Conservation (phyloP, 176 grass and related monocot species). For the Eragrostis nindensis region DNA sequence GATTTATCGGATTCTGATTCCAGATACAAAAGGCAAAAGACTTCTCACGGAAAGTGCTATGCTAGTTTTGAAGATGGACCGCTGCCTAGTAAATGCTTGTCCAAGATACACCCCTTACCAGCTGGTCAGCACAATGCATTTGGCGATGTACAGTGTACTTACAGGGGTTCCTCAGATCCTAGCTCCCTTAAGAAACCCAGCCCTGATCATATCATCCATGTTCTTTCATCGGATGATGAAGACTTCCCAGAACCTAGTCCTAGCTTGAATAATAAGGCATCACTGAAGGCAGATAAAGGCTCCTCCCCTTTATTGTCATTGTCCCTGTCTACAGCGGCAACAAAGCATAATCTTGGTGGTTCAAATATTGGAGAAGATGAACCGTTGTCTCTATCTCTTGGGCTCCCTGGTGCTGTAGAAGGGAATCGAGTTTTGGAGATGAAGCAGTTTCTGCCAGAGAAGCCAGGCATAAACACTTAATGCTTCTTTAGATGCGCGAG, state of each 20-base stretch:
- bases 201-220: conserved; percentile 50
- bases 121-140: conserved; percentile 37
- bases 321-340: conserved; percentile 37
- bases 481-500: conserved; percentile 54
- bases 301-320: conserved; percentile 52
- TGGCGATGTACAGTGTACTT: conserved; percentile 16
- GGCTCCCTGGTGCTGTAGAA: conserved; percentile 40
- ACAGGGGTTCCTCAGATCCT: conserved; percentile 21
- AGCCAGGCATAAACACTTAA: conserved; percentile 66
- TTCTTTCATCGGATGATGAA: conserved; percentile 69
- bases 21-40: conserved; percentile 54
- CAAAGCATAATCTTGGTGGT: conserved; percentile 35
- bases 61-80: conserved; percentile 41
- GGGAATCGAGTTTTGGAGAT: conserved; percentile 45
- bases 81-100: conserved; percentile 33
- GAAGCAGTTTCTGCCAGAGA: conserved; percentile 83
- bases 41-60: conserved; percentile 31
- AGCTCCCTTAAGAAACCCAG: conserved; percentile 24
- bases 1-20: conserved; percentile 30
- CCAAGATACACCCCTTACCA: conserved; percentile 64
- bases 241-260: conserved; percentile 49
- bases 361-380: conserved; percentile 49
- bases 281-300: conserved; percentile 47
- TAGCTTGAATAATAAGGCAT: conserved; percentile 62
- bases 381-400: conserved; percentile 70